Evolutionary conservation across 177 flowering plant species (phyloP), one percentile per base, ranked within the genome.

Genomic region (Vitis hybrid): DNA sequence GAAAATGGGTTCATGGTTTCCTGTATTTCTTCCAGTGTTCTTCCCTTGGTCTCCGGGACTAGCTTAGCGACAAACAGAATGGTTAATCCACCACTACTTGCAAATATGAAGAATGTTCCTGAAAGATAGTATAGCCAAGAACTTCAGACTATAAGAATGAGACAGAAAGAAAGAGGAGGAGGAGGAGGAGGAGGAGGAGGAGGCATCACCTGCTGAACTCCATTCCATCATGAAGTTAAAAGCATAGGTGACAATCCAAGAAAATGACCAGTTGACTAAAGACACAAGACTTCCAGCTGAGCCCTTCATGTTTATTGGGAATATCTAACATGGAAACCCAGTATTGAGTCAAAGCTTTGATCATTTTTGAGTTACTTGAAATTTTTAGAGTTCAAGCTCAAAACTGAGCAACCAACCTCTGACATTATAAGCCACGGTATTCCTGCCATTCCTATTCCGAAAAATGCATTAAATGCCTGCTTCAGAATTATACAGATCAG

Each of bases 21-120:
- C 61, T 84, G 87, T 63, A 84, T 82, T 74, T 82, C 83, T 71
- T 82, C 87, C 2, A 84, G 65, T 17, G 83, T 84, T 63, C 83
- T 32, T 2, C 82, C 85, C 64, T 80, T 84, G 10, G 87, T 84
- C 74, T 84, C 87, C 0, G 85, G 86, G 1, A 82, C 80, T 48
- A 84, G 65, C 71, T 81, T 84, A 9, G 76, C 80, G 18, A 82
- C 81, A 49, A 84, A 84, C 68, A 76, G 57, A 13, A 84, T 66
- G 0, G 85, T 80, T 1, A 82, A 59, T 17, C 78, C 82, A 62
- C 78, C 61, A 5, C 80, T 69, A 66, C 56, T 56, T 1, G 83
- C 52, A 61, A 82, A 82, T 21, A 75, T 67, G 69, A 82, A 77
- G 70, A 82, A 82, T 4, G 82, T 82, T 18, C 81, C 85, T 82